Base-by-base conservation (phyloP, 176 grass and related monocot genomes). In the Phragmites australis region DNA sequence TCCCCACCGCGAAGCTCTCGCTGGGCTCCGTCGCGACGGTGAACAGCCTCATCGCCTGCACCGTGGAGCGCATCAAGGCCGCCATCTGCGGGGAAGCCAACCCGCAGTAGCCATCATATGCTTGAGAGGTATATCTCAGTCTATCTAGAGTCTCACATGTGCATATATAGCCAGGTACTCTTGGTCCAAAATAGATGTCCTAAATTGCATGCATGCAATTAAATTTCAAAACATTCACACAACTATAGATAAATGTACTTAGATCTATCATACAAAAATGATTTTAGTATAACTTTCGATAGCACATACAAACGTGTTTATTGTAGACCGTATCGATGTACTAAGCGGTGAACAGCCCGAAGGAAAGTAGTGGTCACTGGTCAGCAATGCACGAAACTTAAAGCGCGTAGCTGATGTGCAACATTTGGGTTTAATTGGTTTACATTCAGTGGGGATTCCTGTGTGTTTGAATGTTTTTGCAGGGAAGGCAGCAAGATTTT, bases 21-120 rank as follows among this genome's bases (percentile, higher is more conserved):
- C 87, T 97, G 51, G 89, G 94, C 12, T 97, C 95, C 16, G 95
- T 97, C 6, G 92, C 90, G 17, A 94, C 95, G 0, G 95, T 97
- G 29, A 97, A 94, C 77, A 94, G 83, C 65, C 95, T 97, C 85
- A 97, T 97, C 6, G 92, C 92, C 26, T 94, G 95, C 50, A 97
- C 95, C 0, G 92, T 97, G 2, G 95, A 97, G 31, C 81, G 92
- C 68, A 97, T 97, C 76, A 97, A 94, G 58, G 87, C 89, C 11
- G 92, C 95, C 59, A 88, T 97, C 52, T 90, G 87, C 25, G 88
- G 80, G 19, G 94, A 97, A 6, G 83, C 61, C 64, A 89, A 78
- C 72, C 80, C 82, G 1, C 81, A 86, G 75, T 85, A 94, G 81
- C 13, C 48, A 43, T 31, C 16, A 45, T 12, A 54, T 49, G 27